Conservation (phyloP, 768 basidiomycete species). For the Russula ochroleuca region DNA sequence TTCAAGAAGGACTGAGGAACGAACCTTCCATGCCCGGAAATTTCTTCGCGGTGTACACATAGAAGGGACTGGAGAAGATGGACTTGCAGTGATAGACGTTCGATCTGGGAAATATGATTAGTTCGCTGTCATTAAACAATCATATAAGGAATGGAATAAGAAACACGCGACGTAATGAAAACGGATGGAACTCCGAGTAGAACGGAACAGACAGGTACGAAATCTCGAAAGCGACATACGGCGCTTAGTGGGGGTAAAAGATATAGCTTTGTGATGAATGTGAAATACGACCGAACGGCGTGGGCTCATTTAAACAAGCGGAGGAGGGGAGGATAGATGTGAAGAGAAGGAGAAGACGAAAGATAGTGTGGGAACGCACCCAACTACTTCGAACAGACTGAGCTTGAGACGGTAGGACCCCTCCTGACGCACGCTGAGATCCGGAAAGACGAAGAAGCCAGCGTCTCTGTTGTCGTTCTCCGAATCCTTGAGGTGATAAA, state of each 20-base stretch:
- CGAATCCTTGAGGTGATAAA: slow-evolving; percentile 79
- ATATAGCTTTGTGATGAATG: slow-evolving; percentile 16
- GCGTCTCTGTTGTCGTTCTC: slow-evolving; percentile 64
- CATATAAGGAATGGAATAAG: slow-evolving; percentile 7
- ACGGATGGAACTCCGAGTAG: slow-evolving; percentile 6
- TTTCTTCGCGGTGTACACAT: slow-evolving; percentile 94
- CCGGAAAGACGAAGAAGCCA: slow-evolving; percentile 96
- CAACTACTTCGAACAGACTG: slow-evolving; percentile 85
- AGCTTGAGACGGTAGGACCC: slow-evolving; percentile 78
- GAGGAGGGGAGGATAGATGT: background rate
- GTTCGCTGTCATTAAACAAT: background rate
- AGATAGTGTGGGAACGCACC: slow-evolving; percentile 49
- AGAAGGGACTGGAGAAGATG: slow-evolving; percentile 84
- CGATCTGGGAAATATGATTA: slow-evolving; percentile 43
- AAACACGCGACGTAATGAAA: slow-evolving; percentile 21
- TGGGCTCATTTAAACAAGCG: slow-evolving; percentile 4
- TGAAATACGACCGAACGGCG: slow-evolving; percentile 3
- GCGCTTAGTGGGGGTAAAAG: background rate
- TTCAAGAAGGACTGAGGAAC: slow-evolving; percentile 29
- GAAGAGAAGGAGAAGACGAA: slow-evolving; percentile 12
- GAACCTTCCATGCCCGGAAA: slow-evolving; percentile 94
- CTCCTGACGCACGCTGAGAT: slow-evolving; percentile 87
- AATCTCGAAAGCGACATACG: background rate
- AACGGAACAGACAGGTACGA: slow-evolving; percentile 14
- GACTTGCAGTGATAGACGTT: slow-evolving; percentile 88